Base-by-base conservation (phyloP, 2,329 filamentous ascomycete species). In the Colletotrichum truncatum region DNA sequence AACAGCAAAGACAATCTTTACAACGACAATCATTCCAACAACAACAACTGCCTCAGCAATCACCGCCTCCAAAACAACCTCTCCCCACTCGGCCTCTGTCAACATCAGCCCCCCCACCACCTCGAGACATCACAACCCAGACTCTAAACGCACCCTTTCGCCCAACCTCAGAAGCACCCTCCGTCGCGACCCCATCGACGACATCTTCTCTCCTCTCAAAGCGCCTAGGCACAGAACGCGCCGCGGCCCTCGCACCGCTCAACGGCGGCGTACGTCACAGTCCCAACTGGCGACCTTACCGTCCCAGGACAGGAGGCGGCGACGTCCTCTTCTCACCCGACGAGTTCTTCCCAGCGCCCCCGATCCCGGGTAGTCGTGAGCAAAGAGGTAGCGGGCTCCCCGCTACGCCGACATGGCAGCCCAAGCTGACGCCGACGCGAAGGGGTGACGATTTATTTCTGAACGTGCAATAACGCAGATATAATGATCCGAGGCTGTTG, bases 381-480 rank as follows among this genome's bases (percentile, higher is more conserved):
- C 18, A 21, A 9, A 12, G 39, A 7, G 46, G 45, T 2, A 30
- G 43, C 12, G 43, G 64, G 25, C 71, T 82, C 41, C 83, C 84
- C 1, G 75, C 74, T 34, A 85, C 84, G 36, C 87, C 88, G 0
- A 82, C 83, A 1, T 90, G 89, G 88, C 81, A 88, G 69, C 89
- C 89, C 3, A 85, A 84, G 69, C 72, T 93, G 70, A 93, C 90
- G 46, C 91, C 91, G 3, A 89, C 87, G 61, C 80, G 89, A 66
- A 82, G 87, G 51, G 90, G 91, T 0, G 87, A 90, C 25, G 89
- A 92, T 73, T 72, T 93, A 64, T 90, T 85, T 68, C 72, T 89
- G 69, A 84, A 85, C 68, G 85, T 89, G 67, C 81, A 83, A 66
- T 87, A 66, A 58, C 25, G 25, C 8, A 4, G 25, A 6, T 6